Conservation (phyloP, 352 stramenopile genomes). For the Saprolegnia diclina region DNA sequence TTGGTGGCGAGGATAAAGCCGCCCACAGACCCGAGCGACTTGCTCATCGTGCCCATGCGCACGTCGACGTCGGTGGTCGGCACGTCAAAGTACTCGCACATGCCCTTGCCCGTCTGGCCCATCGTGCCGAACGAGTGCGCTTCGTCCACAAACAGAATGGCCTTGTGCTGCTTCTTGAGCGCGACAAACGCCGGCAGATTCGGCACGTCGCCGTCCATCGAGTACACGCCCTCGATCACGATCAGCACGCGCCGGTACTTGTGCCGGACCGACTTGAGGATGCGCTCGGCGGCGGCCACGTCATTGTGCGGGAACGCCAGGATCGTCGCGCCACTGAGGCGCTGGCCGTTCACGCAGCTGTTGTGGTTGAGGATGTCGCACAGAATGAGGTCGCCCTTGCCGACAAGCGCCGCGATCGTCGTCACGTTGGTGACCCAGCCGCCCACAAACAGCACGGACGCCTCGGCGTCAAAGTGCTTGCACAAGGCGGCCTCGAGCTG, state of each 20-base stretch:
- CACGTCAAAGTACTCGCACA: conserved; percentile 48
- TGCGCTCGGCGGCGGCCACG: conserved; percentile 59
- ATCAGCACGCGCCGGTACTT: conserved; percentile 74
- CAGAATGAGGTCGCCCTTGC: conserved; percentile 67
- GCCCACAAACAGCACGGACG: conserved; percentile 57
- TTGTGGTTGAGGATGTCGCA: conserved; percentile 77
- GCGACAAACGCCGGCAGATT: conserved; percentile 46
- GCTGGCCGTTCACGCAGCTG: conserved; percentile 69
- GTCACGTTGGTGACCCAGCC: conserved; percentile 76
- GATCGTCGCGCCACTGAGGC: conserved; percentile 69
- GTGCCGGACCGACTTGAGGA: conserved; percentile 57
- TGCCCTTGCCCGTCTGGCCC: conserved; percentile 44
- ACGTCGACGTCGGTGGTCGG: conserved; percentile 49
- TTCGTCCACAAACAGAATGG: conserved; percentile 54
- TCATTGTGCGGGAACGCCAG: conserved; percentile 78
- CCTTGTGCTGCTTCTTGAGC: conserved; percentile 68
- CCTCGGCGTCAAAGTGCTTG: conserved; percentile 54
- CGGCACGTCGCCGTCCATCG: conserved; percentile 65
- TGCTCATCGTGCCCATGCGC: conserved; percentile 71
- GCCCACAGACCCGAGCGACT: conserved; percentile 56
- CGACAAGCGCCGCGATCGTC: conserved; percentile 65
- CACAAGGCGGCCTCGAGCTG: conserved; percentile 61
- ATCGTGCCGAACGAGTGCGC: conserved; percentile 66
- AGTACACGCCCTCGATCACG: conserved; percentile 59
- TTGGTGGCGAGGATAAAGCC: conserved; percentile 55